Conservation (phyloP, 768 basidiomycete genomes). For the Agaricus sinodeliciosus region DNA sequence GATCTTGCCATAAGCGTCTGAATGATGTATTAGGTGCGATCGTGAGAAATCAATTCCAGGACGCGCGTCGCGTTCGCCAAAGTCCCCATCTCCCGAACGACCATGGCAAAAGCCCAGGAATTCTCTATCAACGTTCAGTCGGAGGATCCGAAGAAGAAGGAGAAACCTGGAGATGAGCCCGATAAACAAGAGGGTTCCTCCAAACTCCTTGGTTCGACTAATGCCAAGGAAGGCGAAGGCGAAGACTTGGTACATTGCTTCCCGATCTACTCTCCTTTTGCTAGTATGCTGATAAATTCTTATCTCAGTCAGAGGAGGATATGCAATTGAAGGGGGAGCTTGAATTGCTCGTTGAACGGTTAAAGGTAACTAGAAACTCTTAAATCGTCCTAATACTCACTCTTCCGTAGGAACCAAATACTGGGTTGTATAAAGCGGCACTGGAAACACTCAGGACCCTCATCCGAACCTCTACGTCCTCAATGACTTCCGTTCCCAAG, state of each 20-base stretch:
- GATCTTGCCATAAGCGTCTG: no score
- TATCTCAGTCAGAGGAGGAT: slow-evolving; percentile 85
- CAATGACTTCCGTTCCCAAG: slow-evolving; percentile 99
- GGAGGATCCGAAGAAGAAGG: slow-evolving; percentile 72
- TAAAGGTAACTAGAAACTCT: slow-evolving; percentile 52
- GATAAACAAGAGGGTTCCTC: slow-evolving; percentile 38
- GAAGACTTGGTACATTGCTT: slow-evolving; percentile 72
- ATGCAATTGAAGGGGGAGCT: slow-evolving; percentile 87
- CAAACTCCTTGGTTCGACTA: slow-evolving; percentile 44
- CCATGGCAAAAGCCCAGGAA: slow-evolving; percentile 56
- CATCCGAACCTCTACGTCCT: slow-evolving; percentile 94
- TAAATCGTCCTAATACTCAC: slow-evolving; percentile 14
- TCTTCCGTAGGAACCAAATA: slow-evolving; percentile 71
- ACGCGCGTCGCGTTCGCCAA: slow-evolving; percentile 48
- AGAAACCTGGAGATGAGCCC: slow-evolving; percentile 36
- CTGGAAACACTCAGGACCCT: slow-evolving; percentile 90
- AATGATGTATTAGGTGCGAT: neutral
- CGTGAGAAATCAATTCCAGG: slow-evolving; percentile 28
- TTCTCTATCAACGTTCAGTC: slow-evolving; percentile 59
- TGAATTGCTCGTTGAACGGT: slow-evolving; percentile 92
- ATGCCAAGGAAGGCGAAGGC: slow-evolving; percentile 48
- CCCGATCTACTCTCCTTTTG: neutral
- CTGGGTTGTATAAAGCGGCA: slow-evolving; percentile 78
- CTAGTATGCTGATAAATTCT: slow-evolving; percentile 6
- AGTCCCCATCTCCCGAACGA: slow-evolving; percentile 11